Conservation (phyloP, 305 asterid species). For the Plantago coronopus region DNA sequence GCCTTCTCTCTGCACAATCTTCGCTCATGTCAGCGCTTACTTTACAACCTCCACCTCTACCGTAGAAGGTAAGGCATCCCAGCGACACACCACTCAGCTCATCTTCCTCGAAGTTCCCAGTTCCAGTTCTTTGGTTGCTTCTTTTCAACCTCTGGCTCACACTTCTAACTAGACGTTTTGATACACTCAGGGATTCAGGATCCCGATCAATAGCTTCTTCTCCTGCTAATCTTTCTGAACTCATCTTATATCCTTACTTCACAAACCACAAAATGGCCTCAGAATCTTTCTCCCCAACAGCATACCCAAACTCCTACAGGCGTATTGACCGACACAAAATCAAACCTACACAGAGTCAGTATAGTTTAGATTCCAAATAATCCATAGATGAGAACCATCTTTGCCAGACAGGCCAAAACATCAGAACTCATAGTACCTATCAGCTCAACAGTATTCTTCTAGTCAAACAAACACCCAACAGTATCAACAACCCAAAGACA, state of each 20-base stretch:
- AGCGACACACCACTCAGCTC: conserved; percentile 50
- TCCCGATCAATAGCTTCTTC: conserved; percentile 45
- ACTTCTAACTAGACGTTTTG: conserved; percentile 61
- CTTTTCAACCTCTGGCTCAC: conserved; percentile 75
- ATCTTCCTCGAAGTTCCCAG: conserved; percentile 48
- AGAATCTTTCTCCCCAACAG: conserved; percentile 6
- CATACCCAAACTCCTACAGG: not conserved
- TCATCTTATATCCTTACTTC: conserved; percentile 32
- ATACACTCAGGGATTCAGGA: conserved; percentile 54
- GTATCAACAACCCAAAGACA: conserved; percentile 9
- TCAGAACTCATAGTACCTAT: not conserved
- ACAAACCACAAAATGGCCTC: not conserved
- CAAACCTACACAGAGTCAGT: conserved; percentile 13
- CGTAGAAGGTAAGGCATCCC: conserved; percentile 65
- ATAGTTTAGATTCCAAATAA: conserved; percentile 5
- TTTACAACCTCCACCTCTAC: conserved; percentile 90
- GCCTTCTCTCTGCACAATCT: conserved; percentile 60
- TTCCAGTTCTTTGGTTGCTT: conserved; percentile 45
- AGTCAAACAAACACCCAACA: not conserved
- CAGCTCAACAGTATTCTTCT: not conserved
- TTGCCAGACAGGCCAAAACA: not conserved
- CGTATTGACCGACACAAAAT: conserved; percentile 27
- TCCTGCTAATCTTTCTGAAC: conserved; percentile 36
- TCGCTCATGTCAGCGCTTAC: conserved; percentile 78
- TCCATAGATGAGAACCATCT: not conserved